Base-by-base conservation (phyloP, 805 yeast genomes). In the Ogataea polymorpha region DNA sequence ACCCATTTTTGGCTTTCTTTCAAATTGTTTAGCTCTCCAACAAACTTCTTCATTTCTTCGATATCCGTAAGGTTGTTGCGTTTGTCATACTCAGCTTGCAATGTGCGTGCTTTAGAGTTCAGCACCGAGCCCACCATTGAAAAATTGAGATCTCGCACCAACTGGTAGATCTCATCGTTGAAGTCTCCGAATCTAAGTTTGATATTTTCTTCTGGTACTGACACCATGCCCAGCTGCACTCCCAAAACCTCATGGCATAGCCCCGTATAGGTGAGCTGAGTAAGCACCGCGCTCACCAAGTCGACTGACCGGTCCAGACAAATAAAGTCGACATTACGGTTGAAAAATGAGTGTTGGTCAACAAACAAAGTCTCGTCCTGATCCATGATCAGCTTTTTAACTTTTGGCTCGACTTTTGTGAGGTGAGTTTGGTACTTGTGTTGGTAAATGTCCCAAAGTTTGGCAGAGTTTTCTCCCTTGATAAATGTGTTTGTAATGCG, bases 211-310 rank as follows among this genome's bases (percentile, higher is more conserved):
- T 57, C 13, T 3, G 42, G 42, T 31, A 50, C 26, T 6, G 51
- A 51, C 6, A 63, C 51, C 3, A 53, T 65, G 45, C 72, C 73
- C 10, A 70, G 56, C 11, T 71, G 67, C 5, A 82, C 64, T 4
- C 75, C 78, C 49, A 79, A 71, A 10, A 79, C 58, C 51, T 90
- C 96, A 58, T 86, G 90, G 15, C 89, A 67, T 12, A 93, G 67
- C 0, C 98, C 99, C 13, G 76, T 69, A 58, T 90, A 91, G 2
- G 88, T 85, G 51, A 90, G 63, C 53, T 90, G 97, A 18, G 80
- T 77, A 40, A 88, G 63, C 9, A 87, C 54, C 1, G 88, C 82
- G 1, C 95, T 78, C 4, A 85, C 60, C 31, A 77, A 72, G 62
- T 91, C 99, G 21, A 82, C 59, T 39, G 81, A 77, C 35, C 99